phyloP scores from a whole-genome alignment of 768 basidiomycete species.

The Serendipita sp. region DNA sequence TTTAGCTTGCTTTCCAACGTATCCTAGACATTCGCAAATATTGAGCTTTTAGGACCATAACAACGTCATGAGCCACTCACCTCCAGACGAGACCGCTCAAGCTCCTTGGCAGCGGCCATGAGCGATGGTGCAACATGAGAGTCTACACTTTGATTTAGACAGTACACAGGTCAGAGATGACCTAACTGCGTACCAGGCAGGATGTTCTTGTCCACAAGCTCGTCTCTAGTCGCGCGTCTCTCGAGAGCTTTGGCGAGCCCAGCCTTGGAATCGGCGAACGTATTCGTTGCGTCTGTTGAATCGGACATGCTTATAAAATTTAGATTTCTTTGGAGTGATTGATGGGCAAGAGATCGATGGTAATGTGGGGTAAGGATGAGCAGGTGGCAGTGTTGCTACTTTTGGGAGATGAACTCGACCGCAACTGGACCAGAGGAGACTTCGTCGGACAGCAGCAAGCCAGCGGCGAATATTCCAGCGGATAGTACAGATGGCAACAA shows the following conservation, averaged over 20 bases:
- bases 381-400: background rate
- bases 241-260: constrained; percentile 40
- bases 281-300: background rate
- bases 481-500: background rate
- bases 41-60: background rate
- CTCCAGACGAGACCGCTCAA: constrained; percentile 49
- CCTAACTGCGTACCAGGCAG: constrained; percentile 35
- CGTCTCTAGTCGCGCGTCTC: constrained; percentile 40
- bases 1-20: constrained; percentile 40
- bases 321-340: too few relatives aligned
- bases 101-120: constrained; percentile 40
- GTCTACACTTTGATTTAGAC: constrained; percentile 24
- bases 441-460: background rate
- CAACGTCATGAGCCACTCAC: constrained; percentile 20
- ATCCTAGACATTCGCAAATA: background rate
- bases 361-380: background rate
- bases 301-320: background rate
- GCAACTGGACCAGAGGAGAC: background rate
- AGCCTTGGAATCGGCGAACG: constrained; percentile 7
- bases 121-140: constrained; percentile 46
- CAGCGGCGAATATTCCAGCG: background rate
- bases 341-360: background rate
- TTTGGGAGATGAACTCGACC: background rate
- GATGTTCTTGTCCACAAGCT: constrained; percentile 52
- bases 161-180: background rate